A percentile compares a stretch with the other conserved stretches of the same genome.
These are phyloP conservation scores for Alternaria consortialis DNA, from an alignment of 2,329 filamentous ascomycete genomes.

Conservation along the genomic window DNA sequence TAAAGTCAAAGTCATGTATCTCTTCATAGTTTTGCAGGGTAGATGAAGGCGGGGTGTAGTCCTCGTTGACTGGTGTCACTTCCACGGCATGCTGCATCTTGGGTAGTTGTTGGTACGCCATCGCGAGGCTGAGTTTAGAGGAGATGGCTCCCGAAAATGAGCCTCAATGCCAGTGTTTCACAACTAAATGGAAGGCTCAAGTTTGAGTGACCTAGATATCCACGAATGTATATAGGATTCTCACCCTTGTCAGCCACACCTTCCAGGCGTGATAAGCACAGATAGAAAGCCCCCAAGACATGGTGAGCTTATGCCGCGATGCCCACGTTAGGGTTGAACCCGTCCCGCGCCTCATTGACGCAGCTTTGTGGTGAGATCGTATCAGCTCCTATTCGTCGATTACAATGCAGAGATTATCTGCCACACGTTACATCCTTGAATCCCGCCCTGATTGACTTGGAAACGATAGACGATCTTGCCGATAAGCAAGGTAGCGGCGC, in stretches of 20 bases:
- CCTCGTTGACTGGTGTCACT: conserved; percentile 8
- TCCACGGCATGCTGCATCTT: conserved; percentile 12
- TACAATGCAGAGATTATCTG: neutral
- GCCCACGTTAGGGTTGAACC: conserved; percentile 2
- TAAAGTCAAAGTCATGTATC: conserved; percentile 13
- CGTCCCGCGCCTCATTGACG: neutral
- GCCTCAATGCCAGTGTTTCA: neutral
- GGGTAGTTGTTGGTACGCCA: conserved; percentile 16
- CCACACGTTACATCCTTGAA: neutral
- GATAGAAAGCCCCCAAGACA: neutral
- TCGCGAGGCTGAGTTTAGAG: neutral
- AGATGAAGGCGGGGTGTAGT: conserved; percentile 9
- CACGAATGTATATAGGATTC: conserved; percentile 1
- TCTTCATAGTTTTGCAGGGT: conserved; percentile 6
- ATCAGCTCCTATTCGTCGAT: neutral
- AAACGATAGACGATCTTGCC: neutral
- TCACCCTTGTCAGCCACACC: neutral
- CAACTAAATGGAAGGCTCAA: neutral
- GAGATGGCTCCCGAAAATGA: neutral
- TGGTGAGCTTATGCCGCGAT: conserved; percentile 3
- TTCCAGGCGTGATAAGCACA: conserved; percentile 8
- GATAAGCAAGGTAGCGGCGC: conserved; percentile 1
- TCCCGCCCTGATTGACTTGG: neutral
- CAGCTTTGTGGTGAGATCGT: neutral
- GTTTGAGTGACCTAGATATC: neutral